phyloP scores from a whole-genome alignment of 2,329 filamentous ascomycete species.

The Teratosphaeria viscida region DNA sequence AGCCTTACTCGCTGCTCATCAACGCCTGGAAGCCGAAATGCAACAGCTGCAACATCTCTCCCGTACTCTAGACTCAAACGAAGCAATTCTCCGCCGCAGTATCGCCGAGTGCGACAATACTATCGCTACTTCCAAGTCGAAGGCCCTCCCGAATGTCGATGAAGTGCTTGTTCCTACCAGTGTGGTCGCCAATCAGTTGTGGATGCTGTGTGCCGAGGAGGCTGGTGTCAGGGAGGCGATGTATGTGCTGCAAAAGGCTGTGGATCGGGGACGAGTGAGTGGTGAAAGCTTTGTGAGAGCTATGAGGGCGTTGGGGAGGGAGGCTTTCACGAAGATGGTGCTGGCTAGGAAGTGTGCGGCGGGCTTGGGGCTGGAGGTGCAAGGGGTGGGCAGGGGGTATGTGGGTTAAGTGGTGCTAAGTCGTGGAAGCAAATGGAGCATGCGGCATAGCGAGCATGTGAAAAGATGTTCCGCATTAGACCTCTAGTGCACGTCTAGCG shows the following conservation, averaged over 20 bases:
- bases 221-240: slow-evolving; percentile 76
- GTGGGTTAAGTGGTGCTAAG: not conserved
- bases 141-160: slow-evolving; percentile 68
- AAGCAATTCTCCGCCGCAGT: slow-evolving; percentile 64
- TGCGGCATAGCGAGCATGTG: not conserved
- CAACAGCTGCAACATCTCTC: slow-evolving; percentile 60
- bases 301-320: slow-evolving; percentile 61
- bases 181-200: slow-evolving; percentile 85
- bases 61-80: slow-evolving; percentile 62
- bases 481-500: not conserved
- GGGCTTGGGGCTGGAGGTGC: slow-evolving; percentile 56
- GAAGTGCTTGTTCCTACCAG: slow-evolving; percentile 89
- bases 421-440: no score
- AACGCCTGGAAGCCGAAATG: slow-evolving; percentile 63
- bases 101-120: slow-evolving; percentile 69
- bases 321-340: slow-evolving; percentile 78
- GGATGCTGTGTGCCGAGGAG: slow-evolving; percentile 81
- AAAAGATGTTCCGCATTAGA: not conserved
- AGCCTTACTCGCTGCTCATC: slow-evolving; percentile 62
- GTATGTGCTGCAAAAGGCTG: slow-evolving; percentile 65
- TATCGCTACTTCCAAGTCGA: slow-evolving; percentile 59
- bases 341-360: slow-evolving; percentile 65
- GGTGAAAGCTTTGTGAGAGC: slow-evolving; percentile 65
- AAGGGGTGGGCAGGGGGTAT: not conserved
- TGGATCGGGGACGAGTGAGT: slow-evolving; percentile 61